Evolutionary conservation across 2,329 filamentous ascomycete species (phyloP), one percentile per base, ranked within the genome.

Genomic region (Verticillium longisporum): DNA sequence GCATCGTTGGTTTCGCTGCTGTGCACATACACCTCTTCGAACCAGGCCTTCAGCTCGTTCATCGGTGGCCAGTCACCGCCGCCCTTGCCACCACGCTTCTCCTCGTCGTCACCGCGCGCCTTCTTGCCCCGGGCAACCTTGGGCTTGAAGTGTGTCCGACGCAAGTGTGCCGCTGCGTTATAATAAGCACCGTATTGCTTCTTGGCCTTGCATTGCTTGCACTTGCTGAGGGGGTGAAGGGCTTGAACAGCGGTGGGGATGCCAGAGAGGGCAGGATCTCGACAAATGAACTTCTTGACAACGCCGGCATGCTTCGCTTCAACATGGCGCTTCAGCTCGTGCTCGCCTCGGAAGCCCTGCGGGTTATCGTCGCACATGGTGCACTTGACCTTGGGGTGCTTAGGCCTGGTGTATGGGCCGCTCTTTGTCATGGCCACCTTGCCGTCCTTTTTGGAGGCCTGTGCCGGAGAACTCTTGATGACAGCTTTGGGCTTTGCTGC

Each of bases 121-220:
- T 74, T 77, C 68, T 79, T 78, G 38, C 75, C 75, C 14, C 82
- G 77, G 7, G 76, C 70, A 1, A 76, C 71, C 73, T 84, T 85
- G 59, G 80, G 88, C 70, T 89, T 90, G 80, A 97, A 98, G 72
- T 98, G 94, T 0, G 89, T 89, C 57, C 94, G 87, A 53, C 93
- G 85, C 9, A 98, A 82, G 72, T 98, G 94, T 0, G 92, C 94
- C 0, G 92, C 92, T 0, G 93, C 94, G 69, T 98, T 98, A 77
- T 98, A 97, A 76, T 97, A 95, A 15, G 90, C 91, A 3, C 90
- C 90, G 68, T 98, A 98, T 62, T 85, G 83, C 78, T 97, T 97
- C 60, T 83, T 77, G 55, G 83, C 82, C 57, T 82, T 83, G 73
- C 94, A 98, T 56, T 90, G 85, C 74, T 96, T 96, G 83, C 93